phyloP scores from a whole-genome alignment of 1,284 basidiomycete genomes.

The Ganoderma resinaceum region DNA sequence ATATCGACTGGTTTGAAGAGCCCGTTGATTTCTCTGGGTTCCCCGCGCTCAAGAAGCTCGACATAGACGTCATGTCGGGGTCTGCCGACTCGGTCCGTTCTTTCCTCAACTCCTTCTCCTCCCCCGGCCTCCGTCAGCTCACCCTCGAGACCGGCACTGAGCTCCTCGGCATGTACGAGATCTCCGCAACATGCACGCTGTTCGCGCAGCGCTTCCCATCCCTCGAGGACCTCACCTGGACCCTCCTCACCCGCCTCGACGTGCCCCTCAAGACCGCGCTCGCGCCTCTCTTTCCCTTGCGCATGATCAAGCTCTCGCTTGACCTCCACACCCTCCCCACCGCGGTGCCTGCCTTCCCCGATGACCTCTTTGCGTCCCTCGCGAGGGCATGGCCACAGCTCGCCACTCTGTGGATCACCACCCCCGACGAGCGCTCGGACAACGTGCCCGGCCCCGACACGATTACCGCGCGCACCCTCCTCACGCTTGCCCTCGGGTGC shows the following conservation, averaged over 20 bases:
- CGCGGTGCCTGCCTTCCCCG: not conserved
- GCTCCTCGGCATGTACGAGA: not conserved
- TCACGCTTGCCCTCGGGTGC: not conserved
- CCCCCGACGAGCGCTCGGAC: not conserved
- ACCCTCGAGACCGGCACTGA: not conserved
- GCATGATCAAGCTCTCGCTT: not conserved
- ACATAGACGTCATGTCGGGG: not conserved
- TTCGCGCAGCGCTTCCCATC: not conserved
- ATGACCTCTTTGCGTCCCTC: not conserved
- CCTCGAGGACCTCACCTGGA: not conserved
- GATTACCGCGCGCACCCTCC: not conserved
- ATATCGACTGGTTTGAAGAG: not conserved
- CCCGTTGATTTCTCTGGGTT: not conserved
- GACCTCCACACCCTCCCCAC: not conserved
- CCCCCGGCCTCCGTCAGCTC: not conserved
- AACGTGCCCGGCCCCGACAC: not conserved
- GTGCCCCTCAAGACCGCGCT: not conserved
- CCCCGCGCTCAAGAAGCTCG: not conserved
- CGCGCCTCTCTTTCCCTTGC: not conserved
- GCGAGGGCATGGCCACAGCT: not conserved
- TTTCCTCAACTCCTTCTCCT: not conserved
- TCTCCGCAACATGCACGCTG: not conserved
- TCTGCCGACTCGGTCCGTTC: not conserved
- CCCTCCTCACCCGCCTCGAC: not conserved
- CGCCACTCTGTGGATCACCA: not conserved